These are phyloP conservation scores for Tetraselmis chui DNA, from an alignment of 139 green algal species.

Conservation along the genomic window DNA sequence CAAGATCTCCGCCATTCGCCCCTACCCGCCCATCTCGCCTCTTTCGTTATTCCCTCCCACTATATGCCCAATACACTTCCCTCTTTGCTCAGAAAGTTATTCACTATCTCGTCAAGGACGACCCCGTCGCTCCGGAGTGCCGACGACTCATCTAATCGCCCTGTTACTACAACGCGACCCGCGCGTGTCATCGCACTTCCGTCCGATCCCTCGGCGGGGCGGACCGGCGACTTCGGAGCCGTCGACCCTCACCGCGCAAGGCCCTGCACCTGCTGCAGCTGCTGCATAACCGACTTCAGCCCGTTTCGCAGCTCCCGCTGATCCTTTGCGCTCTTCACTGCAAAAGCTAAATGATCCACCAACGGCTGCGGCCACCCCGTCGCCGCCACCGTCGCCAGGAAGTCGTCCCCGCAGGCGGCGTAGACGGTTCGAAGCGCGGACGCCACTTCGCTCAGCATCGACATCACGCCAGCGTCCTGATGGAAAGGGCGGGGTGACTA, in stretches of 20 bases:
- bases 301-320: neutral
- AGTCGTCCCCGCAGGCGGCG: constrained; percentile 33
- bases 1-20: too few relatives aligned
- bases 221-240: too few relatives aligned
- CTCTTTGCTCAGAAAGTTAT: too few relatives aligned
- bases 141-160: too few relatives aligned
- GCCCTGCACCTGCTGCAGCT: neutral
- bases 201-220: too few relatives aligned
- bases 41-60: too few relatives aligned
- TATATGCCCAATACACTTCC: too few relatives aligned
- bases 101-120: too few relatives aligned
- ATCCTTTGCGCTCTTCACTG: neutral
- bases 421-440: neutral
- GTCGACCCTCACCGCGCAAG: neutral
- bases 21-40: too few relatives aligned
- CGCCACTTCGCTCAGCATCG: constrained; percentile 56
- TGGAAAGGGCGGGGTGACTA: constrained; percentile 34
- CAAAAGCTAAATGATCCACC: neutral
- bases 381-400: constrained; percentile 10
- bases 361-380: neutral
- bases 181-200: too few relatives aligned
- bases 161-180: too few relatives aligned
- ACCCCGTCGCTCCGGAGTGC: too few relatives aligned
- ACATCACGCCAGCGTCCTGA: constrained; percentile 50
- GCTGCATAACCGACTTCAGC: neutral